Percentiles rank a stretch among this genome's conserved stretches.
Conservation (phyloP, 345 rosid species). For the Citrus australasica region DNA sequence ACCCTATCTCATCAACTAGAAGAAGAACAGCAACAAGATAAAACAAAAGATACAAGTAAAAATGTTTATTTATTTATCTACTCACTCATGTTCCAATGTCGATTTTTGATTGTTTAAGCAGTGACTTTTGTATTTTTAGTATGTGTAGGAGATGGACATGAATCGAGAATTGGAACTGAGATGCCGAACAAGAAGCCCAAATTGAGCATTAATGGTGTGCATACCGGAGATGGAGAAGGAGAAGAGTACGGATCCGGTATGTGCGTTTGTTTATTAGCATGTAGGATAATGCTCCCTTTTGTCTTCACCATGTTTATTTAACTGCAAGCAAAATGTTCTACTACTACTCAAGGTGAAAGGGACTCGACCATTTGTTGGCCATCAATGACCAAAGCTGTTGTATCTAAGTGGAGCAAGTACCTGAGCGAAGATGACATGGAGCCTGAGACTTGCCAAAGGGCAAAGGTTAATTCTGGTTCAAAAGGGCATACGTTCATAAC, state of each 20-base stretch:
- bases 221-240: not conserved
- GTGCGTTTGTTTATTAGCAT: not conserved
- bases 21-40: not conserved
- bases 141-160: slow-evolving; percentile 29
- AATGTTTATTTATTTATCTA: not conserved
- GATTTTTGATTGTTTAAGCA: not conserved
- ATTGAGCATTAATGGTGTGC: slow-evolving; percentile 20
- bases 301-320: too few species aligned
- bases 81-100: not conserved
- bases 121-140: not conserved
- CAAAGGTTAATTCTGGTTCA: not conserved
- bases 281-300: too few species aligned
- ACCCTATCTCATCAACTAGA: too few species aligned
- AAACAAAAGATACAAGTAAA: not conserved
- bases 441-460: not conserved
- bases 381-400: too few species aligned
- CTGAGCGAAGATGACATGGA: not conserved
- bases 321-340: too few species aligned
- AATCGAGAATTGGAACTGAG: slow-evolving; percentile 46
- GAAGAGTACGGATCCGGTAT: not conserved
- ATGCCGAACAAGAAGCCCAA: slow-evolving; percentile 54
- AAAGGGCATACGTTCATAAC: not conserved
- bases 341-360: too few species aligned
- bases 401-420: not conserved
- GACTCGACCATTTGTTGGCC: too few species aligned